Percentiles rank a stretch among this genome's conserved stretches.
Evolutionary conservation across 1,139 yeast species (phyloP).

Genomic region (Scheffersomyces illinoinensis): DNA sequence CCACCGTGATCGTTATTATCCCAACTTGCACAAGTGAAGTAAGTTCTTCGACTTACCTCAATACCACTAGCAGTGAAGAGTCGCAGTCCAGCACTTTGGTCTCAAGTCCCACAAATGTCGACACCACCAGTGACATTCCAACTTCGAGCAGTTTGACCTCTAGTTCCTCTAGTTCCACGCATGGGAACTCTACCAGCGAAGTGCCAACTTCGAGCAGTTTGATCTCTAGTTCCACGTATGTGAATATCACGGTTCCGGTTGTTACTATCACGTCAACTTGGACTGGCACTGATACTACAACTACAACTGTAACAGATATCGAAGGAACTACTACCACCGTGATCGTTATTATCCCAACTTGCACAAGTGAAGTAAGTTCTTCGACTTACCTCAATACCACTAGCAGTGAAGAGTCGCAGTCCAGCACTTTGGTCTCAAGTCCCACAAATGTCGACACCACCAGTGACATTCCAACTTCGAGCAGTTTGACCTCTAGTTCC

Average conservation of each 20-base stretch:
- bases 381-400: not conserved
- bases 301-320: not conserved
- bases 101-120: no score
- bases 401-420: not conserved
- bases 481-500: no score
- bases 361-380: not conserved
- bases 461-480: not conserved
- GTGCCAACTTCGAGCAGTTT: not conserved
- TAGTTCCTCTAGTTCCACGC: not conserved
- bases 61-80: no score
- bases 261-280: not conserved
- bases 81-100: no score
- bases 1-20: not conserved
- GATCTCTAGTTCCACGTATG: no score
- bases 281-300: not conserved
- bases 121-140: not conserved
- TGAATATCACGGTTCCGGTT: not conserved
- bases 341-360: no score
- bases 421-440: not conserved
- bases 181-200: not conserved
- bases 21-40: not conserved
- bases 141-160: not conserved
- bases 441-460: not conserved
- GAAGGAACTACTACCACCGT: no score
- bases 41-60: not conserved